Base-by-base conservation (phyloP, 208 protist genomes). In the Trichomonas vaginalis region DNA sequence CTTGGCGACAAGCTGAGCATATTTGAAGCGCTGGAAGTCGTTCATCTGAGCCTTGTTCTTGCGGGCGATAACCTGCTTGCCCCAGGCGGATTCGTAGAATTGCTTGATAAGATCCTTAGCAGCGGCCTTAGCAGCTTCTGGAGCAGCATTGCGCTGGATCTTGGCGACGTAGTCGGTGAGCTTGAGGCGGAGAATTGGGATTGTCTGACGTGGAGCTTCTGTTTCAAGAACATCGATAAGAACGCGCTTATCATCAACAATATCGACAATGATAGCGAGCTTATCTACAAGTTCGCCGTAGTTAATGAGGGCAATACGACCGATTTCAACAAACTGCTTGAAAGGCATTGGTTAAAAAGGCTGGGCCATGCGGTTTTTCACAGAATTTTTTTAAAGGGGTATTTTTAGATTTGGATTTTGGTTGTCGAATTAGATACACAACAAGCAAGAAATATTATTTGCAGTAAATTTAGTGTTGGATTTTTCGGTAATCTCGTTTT, bases 221-320 rank as follows among this genome's bases (percentile, higher is more conserved):
- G 79, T 45, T 45, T 45, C 37, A 17, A 45, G 23, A 45, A 86
- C 79, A 45, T 86, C 79, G 37, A 86, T 86, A 2, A 86, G 10
- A 86, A 86, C 79, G n/a, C 79, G 79, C 37, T 86, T 86, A 35
- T 86, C 79, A 86, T 96, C 96, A 80, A 92, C 45, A 39, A 96
- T 95, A 46, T 96, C 96, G 35, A 96, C 42, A 42, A 96, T 96
- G 56, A 96, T 95, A 27, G 46, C 96, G 10, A 96, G 82, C 96
- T 96, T 96, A 32, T 95, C 96, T 35, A 32, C 80, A 46, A 96
- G 95, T 83, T 17, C 35, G 40, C 96, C 96, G 35, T 96, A 96
- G 35, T 92, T 96, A 83, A 96, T 95, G 80, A 92, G 95, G 10
- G 96, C 80, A 95, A 96, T 39, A 46, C 96, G 96, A 61, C 96